Evolutionary conservation across 805 yeast species (phyloP), one percentile per base, ranked within the genome.

Genomic region (Candida morakotiae): DNA sequence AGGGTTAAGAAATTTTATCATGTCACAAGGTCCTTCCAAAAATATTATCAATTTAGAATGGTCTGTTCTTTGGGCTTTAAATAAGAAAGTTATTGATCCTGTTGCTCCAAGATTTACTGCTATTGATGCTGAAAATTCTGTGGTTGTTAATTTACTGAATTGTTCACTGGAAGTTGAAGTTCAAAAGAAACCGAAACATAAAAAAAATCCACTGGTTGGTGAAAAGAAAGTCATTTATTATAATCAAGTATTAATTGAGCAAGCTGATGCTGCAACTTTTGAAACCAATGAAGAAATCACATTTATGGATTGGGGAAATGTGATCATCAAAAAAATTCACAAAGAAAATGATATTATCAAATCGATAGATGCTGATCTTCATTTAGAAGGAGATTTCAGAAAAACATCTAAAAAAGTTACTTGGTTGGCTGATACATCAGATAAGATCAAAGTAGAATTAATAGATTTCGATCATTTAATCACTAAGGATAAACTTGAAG

Each of bases 241-340:
- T 47, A 70, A 78, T 41, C 67, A 78, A 37, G 71, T 85, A 30
- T 66, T 87, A 51, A 71, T 91, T 53, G 97, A 89, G 57, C 95
- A 86, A 68, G 91, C 72, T 19, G 98, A 91, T 64, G 81, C 89
- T 31, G 69, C 82, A 43, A 49, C 67, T 5, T 60, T 72, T 31
- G 79, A 73, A 48, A 86, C 9, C 23, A 21, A 83, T 46, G 98
- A 91, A 67, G 98, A 91, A 69, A 72, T 89, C 45, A 91, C 98
- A 13, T 76, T 91, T 53, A 91, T 91, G 98, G 97, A 91, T 67
- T 91, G 98, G 98, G 98, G 97, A 74, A 91, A 91, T 60, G 84
- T 80, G 40, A 83, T 91, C 48, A 69, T 89, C 47, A 76, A 82
- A 47, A 77, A 78, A 59, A 75, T 89, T 55, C 66, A 65, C 58